These are phyloP conservation scores for Nemophila menziesii DNA, from an alignment of 257 asterid species.

Conservation along the genomic window DNA sequence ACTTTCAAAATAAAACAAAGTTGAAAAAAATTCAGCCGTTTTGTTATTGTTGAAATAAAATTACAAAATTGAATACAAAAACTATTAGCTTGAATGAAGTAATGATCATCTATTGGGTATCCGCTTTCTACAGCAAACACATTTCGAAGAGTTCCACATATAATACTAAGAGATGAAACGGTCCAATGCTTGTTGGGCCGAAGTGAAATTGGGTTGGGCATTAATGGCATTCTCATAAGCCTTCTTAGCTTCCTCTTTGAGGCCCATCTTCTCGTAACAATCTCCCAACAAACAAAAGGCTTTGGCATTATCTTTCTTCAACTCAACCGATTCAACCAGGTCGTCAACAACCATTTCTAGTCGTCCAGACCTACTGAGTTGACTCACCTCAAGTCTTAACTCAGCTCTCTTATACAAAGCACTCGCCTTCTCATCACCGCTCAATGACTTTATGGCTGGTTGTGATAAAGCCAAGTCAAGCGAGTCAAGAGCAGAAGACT, in stretches of 20 bases:
- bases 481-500: slow-evolving; percentile 51
- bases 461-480: slow-evolving; percentile 60
- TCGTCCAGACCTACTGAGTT: slow-evolving; percentile 9
- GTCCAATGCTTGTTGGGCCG: slow-evolving; percentile 33
- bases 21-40: too few relatives aligned
- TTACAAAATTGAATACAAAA: too few relatives aligned
- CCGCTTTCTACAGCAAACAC: too few relatives aligned
- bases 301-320: slow-evolving; percentile 34
- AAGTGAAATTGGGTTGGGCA: slow-evolving; percentile 24
- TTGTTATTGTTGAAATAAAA: too few relatives aligned
- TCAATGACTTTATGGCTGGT: slow-evolving; percentile 29
- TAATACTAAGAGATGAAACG: slow-evolving; percentile 9
- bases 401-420: slow-evolving; percentile 61
- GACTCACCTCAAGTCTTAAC: slow-evolving; percentile 29
- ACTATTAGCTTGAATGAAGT: too few relatives aligned
- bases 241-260: slow-evolving; percentile 33
- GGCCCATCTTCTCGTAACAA: slow-evolving; percentile 51
- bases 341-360: slow-evolving; percentile 40
- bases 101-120: too few relatives aligned
- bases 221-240: slow-evolving; percentile 33
- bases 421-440: slow-evolving; percentile 43
- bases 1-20: too few relatives aligned
- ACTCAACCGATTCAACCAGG: slow-evolving; percentile 38
- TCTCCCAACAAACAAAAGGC: slow-evolving; percentile 45
- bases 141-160: too few relatives aligned